Evolutionary conservation across 306 rosid genomes (phyloP).

Genomic region (Cercis canadensis): DNA sequence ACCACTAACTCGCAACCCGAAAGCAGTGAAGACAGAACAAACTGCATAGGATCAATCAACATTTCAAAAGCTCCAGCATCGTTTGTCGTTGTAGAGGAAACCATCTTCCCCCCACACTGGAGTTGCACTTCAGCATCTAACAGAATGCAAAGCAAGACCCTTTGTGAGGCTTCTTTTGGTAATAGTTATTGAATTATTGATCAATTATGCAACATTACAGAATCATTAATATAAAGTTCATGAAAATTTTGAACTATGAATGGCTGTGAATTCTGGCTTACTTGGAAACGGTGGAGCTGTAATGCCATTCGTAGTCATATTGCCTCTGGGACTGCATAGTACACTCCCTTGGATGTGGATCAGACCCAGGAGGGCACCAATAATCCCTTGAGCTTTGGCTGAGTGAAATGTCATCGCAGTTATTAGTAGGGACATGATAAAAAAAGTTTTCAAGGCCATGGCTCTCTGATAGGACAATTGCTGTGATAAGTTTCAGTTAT

Average conservation of each 20-base stretch:
- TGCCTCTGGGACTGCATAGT: constrained; percentile 38
- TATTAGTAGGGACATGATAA: constrained; percentile 19
- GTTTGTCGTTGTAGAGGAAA: constrained; percentile 39
- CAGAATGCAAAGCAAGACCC: background rate
- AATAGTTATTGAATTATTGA: too few relatives aligned
- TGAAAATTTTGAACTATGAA: background rate
- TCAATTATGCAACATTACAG: too few relatives aligned
- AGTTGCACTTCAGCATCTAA: constrained; percentile 45
- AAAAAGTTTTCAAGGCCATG: constrained; percentile 38
- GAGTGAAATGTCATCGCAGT: constrained; percentile 10
- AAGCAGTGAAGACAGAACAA: constrained; percentile 25
- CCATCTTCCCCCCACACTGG: constrained; percentile 41
- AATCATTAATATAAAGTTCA: background rate
- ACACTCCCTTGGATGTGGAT: constrained; percentile 36
- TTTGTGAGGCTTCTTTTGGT: background rate
- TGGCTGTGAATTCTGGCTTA: constrained; percentile 5
- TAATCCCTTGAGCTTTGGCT: constrained; percentile 17
- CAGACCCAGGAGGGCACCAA: background rate
- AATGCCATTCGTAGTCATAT: constrained; percentile 32
- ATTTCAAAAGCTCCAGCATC: constrained; percentile 31
- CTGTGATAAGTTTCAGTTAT: too few relatives aligned
- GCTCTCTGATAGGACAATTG: background rate
- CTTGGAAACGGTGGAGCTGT: constrained; percentile 47
- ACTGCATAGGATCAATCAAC: constrained; percentile 29
- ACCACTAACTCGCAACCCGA: constrained; percentile 39